Evolutionary conservation across 208 protist genomes (phyloP), one percentile per base, ranked within the genome.

Genomic region (Leishmania major): DNA sequence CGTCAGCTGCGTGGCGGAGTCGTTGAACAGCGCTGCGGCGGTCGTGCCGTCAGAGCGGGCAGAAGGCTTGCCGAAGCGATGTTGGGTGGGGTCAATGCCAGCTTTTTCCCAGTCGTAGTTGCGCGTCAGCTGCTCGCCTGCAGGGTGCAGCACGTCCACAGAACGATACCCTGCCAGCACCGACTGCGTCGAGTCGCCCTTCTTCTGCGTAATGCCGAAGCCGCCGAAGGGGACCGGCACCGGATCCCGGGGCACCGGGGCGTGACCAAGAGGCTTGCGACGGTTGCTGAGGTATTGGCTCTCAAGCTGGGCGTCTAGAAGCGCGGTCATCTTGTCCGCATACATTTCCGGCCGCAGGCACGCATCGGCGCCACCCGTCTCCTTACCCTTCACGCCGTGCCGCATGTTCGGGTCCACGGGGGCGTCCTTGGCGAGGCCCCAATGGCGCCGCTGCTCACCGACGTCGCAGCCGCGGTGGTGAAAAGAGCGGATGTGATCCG

Each of bases 241-340:
- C 0, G 88, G 82, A 78, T 88, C 72, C 37, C 77, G 49, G 15
- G 90, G 84, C 28, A 75, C 75, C 2, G 90, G 92, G 2, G 80
- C 85, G 75, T 81, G 92, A 15, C 94, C 94, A 62, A 97, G 91
- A 1, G 94, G 94, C 11, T 82, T 79, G 43, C 81, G 87, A 13
- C 81, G 77, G 81, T 87, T 64, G 64, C 86, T 91, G 59, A 82
- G 62, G 85, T 93, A 96, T 75, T 77, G 81, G 74, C 83, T 85
- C 89, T 96, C 93, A 35, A 88, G 87, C 83, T 94, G 88, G 60
- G 94, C 92, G 57, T 91, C 92, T n/a, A 95, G 84, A 67, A 95
- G 81, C 25, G 84, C 82, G 3, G 84, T 90, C 89, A 95, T 92
- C 55, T 85, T 86, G 85, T 95, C 85, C 5, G 84, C 89, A 82